phyloP scores from a whole-genome alignment of 1,284 basidiomycete genomes.

The Ganoderma resinaceum region DNA sequence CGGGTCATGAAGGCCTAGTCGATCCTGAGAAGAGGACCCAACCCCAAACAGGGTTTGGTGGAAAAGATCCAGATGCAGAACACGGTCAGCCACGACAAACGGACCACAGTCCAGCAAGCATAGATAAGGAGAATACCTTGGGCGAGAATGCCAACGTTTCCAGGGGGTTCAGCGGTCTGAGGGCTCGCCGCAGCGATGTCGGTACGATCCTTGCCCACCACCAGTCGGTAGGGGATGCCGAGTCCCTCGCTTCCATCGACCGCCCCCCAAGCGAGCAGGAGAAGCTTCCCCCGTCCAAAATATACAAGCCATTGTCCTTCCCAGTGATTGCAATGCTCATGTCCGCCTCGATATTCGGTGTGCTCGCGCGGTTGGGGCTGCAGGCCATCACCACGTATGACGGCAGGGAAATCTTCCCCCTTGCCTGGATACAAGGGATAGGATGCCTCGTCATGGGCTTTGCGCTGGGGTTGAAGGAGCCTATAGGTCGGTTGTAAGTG shows the following conservation, averaged over 20 bases:
- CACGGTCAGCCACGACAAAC: neutral
- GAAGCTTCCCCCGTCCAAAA: conserved; percentile 50
- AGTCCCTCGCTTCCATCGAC: conserved; percentile 58
- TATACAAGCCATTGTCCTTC: conserved; percentile 65
- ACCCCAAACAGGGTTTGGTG: neutral
- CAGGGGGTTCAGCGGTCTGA: neutral
- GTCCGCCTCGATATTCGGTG: conserved; percentile 81
- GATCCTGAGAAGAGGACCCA: neutral
- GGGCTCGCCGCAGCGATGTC: conserved; percentile 36
- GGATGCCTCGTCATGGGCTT: conserved; percentile 96
- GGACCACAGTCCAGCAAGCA: conserved; percentile 1
- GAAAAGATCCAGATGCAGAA: neutral
- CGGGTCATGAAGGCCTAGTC: neutral
- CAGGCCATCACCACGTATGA: conserved; percentile 75
- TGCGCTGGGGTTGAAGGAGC: conserved; percentile 69
- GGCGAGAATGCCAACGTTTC: neutral
- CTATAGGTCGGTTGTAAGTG: conserved; percentile 78
- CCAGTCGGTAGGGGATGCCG: conserved; percentile 43
- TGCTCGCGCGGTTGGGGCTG: conserved; percentile 79
- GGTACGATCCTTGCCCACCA: conserved; percentile 46
- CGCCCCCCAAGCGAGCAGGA: conserved; percentile 55
- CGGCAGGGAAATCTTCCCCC: conserved; percentile 80
- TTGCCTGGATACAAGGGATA: conserved; percentile 88
- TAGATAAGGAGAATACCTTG: neutral
- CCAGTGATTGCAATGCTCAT: conserved; percentile 76